Percentiles rank a stretch among this genome's conserved stretches.
Evolutionary conservation across 768 basidiomycete genomes (phyloP).

Genomic region (Lepiota brunneoincarnata): DNA sequence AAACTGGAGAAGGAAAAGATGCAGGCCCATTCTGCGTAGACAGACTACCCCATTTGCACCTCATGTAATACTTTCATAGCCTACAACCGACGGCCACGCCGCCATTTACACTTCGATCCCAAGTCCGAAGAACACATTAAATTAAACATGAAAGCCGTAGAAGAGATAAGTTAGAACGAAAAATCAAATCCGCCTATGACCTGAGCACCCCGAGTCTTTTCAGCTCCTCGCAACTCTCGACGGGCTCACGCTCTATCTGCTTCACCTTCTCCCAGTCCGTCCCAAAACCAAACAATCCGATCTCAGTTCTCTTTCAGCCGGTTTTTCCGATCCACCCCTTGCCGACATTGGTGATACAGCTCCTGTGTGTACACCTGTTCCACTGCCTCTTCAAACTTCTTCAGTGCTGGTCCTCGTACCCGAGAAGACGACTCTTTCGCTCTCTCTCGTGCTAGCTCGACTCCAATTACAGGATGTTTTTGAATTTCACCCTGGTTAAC

Average conservation of each 20-base stretch:
- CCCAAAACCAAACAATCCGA: slow-evolving; percentile 89
- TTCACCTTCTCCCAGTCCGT: slow-evolving; percentile 91
- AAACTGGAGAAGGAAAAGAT: slow-evolving; percentile 70
- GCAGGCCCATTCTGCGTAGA: slow-evolving; percentile 20
- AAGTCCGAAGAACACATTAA: neutral
- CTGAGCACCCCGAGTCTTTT: slow-evolving; percentile 53
- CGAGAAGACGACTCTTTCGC: slow-evolving; percentile 36
- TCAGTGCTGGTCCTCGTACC: slow-evolving; percentile 40
- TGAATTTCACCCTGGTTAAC: slow-evolving; percentile 78
- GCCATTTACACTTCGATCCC: slow-evolving; percentile 8
- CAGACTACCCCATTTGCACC: neutral
- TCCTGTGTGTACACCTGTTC: slow-evolving; percentile 74
- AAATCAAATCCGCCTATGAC: slow-evolving; percentile 15
- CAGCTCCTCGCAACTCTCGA: slow-evolving; percentile 78
- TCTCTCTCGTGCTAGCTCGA: slow-evolving; percentile 58
- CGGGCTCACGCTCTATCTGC: slow-evolving; percentile 64
- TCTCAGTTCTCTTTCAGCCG: slow-evolving; percentile 69
- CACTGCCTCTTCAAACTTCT: slow-evolving; percentile 72
- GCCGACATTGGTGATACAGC: slow-evolving; percentile 70
- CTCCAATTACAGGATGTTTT: slow-evolving; percentile 72
- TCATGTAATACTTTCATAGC: neutral
- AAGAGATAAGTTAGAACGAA: slow-evolving; percentile 9
- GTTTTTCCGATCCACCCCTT: slow-evolving; percentile 63
- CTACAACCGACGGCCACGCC: neutral
- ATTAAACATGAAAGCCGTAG: slow-evolving; percentile 8